Conservation (phyloP, 768 basidiomycete genomes). For the Mycena metata region DNA sequence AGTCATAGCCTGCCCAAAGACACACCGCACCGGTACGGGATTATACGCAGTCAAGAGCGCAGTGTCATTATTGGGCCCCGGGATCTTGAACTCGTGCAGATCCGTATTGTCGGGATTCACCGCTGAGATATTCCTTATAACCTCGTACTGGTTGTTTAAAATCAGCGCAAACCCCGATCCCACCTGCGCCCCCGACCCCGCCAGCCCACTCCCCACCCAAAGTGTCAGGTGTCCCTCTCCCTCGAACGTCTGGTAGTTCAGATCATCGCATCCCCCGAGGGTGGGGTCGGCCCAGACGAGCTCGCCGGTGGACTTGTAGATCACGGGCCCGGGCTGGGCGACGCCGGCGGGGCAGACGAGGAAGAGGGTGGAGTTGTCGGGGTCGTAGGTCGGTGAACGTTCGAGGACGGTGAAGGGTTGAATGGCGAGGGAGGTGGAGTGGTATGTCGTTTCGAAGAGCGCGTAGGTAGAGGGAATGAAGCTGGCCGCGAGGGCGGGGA, state of each 20-base stretch:
- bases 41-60: constrained; percentile 23
- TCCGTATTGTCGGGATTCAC: constrained; percentile 8
- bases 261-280: constrained; percentile 14
- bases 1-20: neutral
- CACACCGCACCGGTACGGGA: constrained; percentile 18
- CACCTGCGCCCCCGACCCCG: constrained; percentile 6
- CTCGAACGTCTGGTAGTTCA: constrained; percentile 24
- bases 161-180: constrained; percentile 15
- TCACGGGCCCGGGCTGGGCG: constrained; percentile 14
- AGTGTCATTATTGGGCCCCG: constrained; percentile 6
- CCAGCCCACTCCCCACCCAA: constrained; percentile 19
- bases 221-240: constrained; percentile 22
- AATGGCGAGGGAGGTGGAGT: constrained; percentile 25
- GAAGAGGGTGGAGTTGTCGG: constrained; percentile 28
- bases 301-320: constrained; percentile 22
- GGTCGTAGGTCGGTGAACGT: constrained; percentile 10
- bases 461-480: neutral
- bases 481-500: neutral
- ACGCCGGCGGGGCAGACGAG: constrained; percentile 17
- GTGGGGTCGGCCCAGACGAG: constrained; percentile 29
- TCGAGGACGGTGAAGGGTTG: constrained; percentile 24
- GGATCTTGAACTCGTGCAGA: constrained; percentile 25
- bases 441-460: constrained; percentile 21
- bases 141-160: constrained; percentile 10
- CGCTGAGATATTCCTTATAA: constrained; percentile 22